Percentiles rank a stretch among this genome's conserved stretches.
phyloP scores from a whole-genome alignment of 1,284 basidiomycete genomes.

The Austropuccinia psidii region DNA sequence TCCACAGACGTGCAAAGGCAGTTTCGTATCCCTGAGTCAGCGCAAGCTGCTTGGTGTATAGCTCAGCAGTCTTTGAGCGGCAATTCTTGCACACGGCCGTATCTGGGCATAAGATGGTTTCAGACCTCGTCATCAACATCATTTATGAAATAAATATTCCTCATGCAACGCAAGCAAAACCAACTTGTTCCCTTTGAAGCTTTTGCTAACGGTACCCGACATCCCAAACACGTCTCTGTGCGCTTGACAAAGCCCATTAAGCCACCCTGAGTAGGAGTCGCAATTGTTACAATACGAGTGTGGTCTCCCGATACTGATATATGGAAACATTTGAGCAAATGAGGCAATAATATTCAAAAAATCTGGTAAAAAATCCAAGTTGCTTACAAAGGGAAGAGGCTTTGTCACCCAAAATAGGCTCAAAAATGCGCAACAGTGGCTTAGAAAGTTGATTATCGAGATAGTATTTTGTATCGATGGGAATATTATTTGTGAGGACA shows the following conservation, averaged over 20 bases:
- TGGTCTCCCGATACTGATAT: conserved; percentile 78
- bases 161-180: conserved; percentile 37
- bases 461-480: conserved; percentile 93
- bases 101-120: conserved; percentile 58
- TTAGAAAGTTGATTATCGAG: conserved; percentile 93
- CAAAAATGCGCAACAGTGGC: conserved; percentile 89
- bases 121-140: too few species aligned
- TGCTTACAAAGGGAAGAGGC: conserved; percentile 69
- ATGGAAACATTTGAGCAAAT: not conserved
- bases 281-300: conserved; percentile 72
- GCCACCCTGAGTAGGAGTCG: conserved; percentile 85
- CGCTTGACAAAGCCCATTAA: conserved; percentile 96
- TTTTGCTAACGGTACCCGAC: conserved; percentile 69
- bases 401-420: conserved; percentile 89
- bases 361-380: not conserved
- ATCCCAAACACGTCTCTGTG: conserved; percentile 83
- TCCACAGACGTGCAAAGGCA: conserved; percentile 87
- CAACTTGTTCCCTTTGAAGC: conserved; percentile 64
- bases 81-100: conserved; percentile 92
- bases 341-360: not conserved
- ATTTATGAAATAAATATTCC: not conserved
- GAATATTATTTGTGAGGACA: conserved; percentile 90
- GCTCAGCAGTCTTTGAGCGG: conserved; percentile 66
- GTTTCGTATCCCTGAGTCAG: conserved; percentile 71
- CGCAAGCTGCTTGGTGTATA: conserved; percentile 79